Base-by-base conservation (phyloP, 139 green algal species). In the Diplosphaera chodatii region DNA sequence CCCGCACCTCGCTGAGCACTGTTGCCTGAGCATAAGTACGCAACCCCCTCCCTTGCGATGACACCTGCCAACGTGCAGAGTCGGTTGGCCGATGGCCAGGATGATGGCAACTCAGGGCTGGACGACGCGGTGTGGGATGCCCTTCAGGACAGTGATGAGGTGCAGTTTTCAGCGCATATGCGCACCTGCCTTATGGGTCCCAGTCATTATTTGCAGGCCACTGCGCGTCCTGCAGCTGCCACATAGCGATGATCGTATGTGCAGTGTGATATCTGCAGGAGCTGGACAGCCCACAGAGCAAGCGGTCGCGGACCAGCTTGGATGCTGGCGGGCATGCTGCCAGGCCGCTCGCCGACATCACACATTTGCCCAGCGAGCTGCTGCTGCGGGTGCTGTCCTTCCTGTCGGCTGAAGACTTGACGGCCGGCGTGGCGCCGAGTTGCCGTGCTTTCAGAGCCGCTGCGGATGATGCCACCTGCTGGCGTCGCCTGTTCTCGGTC, bases 371-470 rank as follows among this genome's bases (percentile, higher is more conserved):
- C n/a, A n/a, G 31, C 20, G 73, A 78, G 32, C n/a, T 78, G 29
- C 33, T 78, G 28, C 27, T 69, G 30, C 41, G 66, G 20, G 32
- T 78, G 40, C 64, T 73, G 40, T 31, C 66, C 30, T 73, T 73
- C 28, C 34, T 78, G 13, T 69, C 66, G 23, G 66, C 73, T 29
- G 66, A 73, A 30, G 73, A 78, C 29, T 21, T 78, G 40, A 71
- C 73, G 32, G 25, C 28, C 3, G 18, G 48, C 28, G 33, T 32
- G 37, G 66, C 73, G 31, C 73, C 63, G 48, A 31, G 33, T 22
- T 78, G 73, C 56, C 41, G 56, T 1, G 62, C 56, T 29, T 32
- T 78, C 30, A 23, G 33, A 21, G n/a, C 2, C 18, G 30, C 64
- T 4, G 64, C 66, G 8, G 64, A 40, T 15, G 33, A 65, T 32